A percentile compares a stretch with the other conserved stretches of the same genome.
These are phyloP conservation scores for Rhododendron simsii DNA, from an alignment of 148 eudicot species.

Conservation along the genomic window DNA sequence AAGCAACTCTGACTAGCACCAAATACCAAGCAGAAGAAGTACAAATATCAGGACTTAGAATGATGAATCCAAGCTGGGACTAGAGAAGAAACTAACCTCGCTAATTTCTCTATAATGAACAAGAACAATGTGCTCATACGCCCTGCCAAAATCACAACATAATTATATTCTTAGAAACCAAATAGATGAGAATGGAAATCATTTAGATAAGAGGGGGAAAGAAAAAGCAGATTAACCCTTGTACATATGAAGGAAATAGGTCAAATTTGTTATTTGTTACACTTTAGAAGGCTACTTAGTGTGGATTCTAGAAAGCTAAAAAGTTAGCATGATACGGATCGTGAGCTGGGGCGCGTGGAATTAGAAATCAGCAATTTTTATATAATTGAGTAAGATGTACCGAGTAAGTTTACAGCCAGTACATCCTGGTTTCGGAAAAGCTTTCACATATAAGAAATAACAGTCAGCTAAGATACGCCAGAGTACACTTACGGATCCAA, in stretches of 20 bases:
- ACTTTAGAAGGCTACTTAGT: background rate
- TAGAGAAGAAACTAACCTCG: slow-evolving; percentile 43
- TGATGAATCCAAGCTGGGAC: background rate
- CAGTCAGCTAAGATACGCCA: background rate
- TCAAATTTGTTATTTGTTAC: background rate
- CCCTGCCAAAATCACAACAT: slow-evolving; percentile 38
- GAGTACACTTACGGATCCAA: slow-evolving; percentile 74
- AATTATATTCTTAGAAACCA: background rate
- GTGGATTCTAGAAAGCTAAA: background rate
- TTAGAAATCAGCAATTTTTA: background rate
- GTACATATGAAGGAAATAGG: background rate
- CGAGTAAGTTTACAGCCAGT: background rate
- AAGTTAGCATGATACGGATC: background rate
- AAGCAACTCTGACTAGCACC: background rate
- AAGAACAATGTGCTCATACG: slow-evolving; percentile 87
- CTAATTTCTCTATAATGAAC: slow-evolving; percentile 91
- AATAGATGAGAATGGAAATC: background rate
- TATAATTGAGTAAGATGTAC: background rate
- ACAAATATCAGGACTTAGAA: background rate
- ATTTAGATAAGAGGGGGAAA: background rate
- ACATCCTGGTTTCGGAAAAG: background rate
- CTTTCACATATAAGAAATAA: background rate
- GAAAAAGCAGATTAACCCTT: background rate
- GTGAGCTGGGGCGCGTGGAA: background rate
- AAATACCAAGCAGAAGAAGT: background rate